Evolutionary conservation across 306 rosid genomes (phyloP).

Genomic region (Potentilla sterilis): DNA sequence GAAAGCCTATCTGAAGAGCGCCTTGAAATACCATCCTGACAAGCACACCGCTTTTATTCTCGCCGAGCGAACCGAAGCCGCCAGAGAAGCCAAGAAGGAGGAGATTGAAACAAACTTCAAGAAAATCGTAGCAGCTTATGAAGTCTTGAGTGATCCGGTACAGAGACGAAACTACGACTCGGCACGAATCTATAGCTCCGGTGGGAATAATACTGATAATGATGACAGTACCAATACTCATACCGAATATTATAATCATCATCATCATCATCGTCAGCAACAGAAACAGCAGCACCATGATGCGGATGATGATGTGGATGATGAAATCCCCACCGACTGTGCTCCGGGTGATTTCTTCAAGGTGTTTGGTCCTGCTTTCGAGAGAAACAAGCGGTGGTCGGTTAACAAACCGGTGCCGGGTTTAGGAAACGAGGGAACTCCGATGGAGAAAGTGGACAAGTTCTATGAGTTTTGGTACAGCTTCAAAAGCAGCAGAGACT

Average conservation of each 20-base stretch:
- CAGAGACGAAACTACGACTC: conserved; percentile 88
- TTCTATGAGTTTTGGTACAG: conserved; percentile 85
- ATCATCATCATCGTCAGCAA: background rate
- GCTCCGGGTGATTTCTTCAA: conserved; percentile 79
- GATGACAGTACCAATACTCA: background rate
- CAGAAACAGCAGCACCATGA: background rate
- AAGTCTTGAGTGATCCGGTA: conserved; percentile 65
- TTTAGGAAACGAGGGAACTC: conserved; percentile 68
- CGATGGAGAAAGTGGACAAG: conserved; percentile 59
- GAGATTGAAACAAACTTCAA: conserved; percentile 82
- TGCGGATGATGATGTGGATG: conserved; percentile 54
- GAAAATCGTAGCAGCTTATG: conserved; percentile 86
- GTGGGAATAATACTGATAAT: background rate
- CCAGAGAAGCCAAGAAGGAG: conserved; percentile 73
- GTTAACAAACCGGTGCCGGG: conserved; percentile 66
- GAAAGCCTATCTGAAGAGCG: conserved; percentile 80
- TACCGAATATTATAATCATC: background rate
- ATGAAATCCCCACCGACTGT: conserved; percentile 87
- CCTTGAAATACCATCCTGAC: conserved; percentile 86
- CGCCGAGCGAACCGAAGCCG: conserved; percentile 73
- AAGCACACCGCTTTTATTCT: conserved; percentile 77
- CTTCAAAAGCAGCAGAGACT: conserved; percentile 94
- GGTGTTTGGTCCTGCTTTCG: conserved; percentile 86
- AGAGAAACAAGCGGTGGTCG: conserved; percentile 89
- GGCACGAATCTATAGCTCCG: conserved; percentile 17